These are phyloP conservation scores for Emiliania huxleyi DNA, from an alignment of 78 protist genomes.

Conservation along the genomic window DNA sequence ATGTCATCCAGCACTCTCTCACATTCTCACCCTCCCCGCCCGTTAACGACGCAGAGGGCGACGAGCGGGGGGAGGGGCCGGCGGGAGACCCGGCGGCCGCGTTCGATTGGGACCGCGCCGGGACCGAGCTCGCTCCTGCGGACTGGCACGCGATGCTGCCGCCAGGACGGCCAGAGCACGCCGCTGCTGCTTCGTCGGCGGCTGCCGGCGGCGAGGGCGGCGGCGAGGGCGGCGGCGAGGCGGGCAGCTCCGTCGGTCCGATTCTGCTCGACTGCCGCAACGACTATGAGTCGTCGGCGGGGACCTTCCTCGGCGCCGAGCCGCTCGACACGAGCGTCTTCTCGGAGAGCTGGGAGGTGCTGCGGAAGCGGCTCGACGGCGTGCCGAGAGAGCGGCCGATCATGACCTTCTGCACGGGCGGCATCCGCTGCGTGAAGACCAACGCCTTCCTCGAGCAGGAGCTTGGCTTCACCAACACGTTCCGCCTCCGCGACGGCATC, in stretches of 20 bases:
- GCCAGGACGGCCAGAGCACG: too few species aligned
- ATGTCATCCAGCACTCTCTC: too few species aligned
- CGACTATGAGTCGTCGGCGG: not conserved
- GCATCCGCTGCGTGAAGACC: constrained; percentile 29
- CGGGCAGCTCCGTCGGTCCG: not conserved
- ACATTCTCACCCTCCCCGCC: too few species aligned
- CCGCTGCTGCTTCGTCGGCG: too few species aligned
- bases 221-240: too few species aligned
- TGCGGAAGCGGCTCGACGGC: not conserved
- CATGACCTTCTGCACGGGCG: constrained; percentile 22
- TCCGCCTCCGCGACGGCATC: not conserved
- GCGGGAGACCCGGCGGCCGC: too few species aligned
- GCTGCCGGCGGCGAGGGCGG: too few species aligned
- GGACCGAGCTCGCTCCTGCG: not conserved
- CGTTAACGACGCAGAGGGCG: too few species aligned
- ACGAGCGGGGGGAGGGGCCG: too few species aligned
- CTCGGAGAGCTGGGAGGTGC: not conserved
- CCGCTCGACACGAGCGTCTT: not conserved
- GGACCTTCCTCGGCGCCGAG: not conserved
- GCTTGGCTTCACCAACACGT: not conserved
- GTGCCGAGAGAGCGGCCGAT: not conserved
- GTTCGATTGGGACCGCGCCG: not conserved
- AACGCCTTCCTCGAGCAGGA: not conserved
- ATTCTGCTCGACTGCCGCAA: constrained; percentile 30
- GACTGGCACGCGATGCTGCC: constrained; percentile 8